A percentile compares a stretch with the other conserved stretches of the same genome.
These are phyloP conservation scores for Aspergillus candidus DNA, from an alignment of 2,329 filamentous ascomycete species.

Conservation along the genomic window DNA sequence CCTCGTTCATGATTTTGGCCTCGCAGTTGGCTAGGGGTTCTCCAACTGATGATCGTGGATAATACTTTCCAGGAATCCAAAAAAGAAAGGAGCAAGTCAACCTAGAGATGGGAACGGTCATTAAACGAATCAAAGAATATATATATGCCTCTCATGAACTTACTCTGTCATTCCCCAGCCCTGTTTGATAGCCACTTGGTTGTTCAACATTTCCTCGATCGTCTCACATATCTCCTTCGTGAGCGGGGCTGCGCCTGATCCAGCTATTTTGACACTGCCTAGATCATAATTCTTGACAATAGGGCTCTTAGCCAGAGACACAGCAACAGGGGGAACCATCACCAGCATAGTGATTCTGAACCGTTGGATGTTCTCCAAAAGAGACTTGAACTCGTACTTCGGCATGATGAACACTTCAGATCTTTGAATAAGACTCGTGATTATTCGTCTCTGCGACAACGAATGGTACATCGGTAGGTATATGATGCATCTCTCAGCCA, in stretches of 20 bases:
- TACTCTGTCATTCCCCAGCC: constrained; percentile 85
- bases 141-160: constrained; percentile 12
- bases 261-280: constrained; percentile 55
- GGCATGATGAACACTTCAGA: constrained; percentile 71
- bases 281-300: constrained; percentile 60
- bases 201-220: constrained; percentile 53
- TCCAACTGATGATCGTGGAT: constrained; percentile 49
- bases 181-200: constrained; percentile 54
- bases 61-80: constrained; percentile 53
- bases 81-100: constrained; percentile 63
- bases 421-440: constrained; percentile 46
- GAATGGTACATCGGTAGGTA: constrained; percentile 75
- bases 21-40: constrained; percentile 62
- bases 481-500: constrained; percentile 49
- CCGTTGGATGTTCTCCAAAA: constrained; percentile 62
- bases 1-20: constrained; percentile 57
- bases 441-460: constrained; percentile 65
- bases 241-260: constrained; percentile 65
- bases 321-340: constrained; percentile 68
- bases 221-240: constrained; percentile 48
- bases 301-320: constrained; percentile 68
- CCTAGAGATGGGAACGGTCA: constrained; percentile 10
- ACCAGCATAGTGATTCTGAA: constrained; percentile 62
- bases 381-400: constrained; percentile 66
- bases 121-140: too few species aligned